Evolutionary conservation across 2,329 filamentous ascomycete species (phyloP).

Genomic region (Ceratocystis eucalypticola): DNA sequence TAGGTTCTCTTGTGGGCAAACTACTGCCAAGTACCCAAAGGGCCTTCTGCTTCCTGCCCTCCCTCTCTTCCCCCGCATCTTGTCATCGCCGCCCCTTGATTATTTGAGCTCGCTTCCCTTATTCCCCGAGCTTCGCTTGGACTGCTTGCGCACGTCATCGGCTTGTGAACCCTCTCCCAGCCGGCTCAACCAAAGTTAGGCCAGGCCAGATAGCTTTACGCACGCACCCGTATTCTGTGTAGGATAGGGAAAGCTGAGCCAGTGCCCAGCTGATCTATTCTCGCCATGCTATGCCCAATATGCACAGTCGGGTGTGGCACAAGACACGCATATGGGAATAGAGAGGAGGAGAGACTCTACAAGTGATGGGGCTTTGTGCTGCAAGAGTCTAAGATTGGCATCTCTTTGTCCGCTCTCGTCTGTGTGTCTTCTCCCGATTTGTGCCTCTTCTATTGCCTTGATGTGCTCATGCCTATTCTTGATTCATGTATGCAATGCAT

Average conservation of each 20-base stretch:
- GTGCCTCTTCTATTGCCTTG: not conserved
- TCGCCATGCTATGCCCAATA: not conserved
- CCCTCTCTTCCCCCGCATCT: too few relatives aligned
- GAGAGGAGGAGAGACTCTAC: not conserved
- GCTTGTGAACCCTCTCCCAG: not conserved
- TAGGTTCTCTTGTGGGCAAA: too few relatives aligned
- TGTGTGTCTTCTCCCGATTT: not conserved
- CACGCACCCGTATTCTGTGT: not conserved
- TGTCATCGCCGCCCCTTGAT: too few relatives aligned
- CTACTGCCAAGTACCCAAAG: too few relatives aligned
- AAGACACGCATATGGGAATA: not conserved
- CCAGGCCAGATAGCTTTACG: not conserved
- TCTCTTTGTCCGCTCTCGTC: not conserved
- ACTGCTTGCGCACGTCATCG: not conserved
- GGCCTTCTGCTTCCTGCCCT: too few relatives aligned
- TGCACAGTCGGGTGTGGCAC: not conserved
- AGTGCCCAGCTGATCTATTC: not conserved
- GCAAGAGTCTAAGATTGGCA: not conserved
- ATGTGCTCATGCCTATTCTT: too few relatives aligned
- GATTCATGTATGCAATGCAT: not conserved
- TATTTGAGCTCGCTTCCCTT: too few relatives aligned
- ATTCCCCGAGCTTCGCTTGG: not conserved
- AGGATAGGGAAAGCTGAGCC: not conserved
- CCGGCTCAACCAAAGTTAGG: not conserved
- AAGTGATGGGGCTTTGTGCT: not conserved